Conservation (phyloP, 2,329 filamentous ascomycete genomes). For the Herpotrichia juniperi region DNA sequence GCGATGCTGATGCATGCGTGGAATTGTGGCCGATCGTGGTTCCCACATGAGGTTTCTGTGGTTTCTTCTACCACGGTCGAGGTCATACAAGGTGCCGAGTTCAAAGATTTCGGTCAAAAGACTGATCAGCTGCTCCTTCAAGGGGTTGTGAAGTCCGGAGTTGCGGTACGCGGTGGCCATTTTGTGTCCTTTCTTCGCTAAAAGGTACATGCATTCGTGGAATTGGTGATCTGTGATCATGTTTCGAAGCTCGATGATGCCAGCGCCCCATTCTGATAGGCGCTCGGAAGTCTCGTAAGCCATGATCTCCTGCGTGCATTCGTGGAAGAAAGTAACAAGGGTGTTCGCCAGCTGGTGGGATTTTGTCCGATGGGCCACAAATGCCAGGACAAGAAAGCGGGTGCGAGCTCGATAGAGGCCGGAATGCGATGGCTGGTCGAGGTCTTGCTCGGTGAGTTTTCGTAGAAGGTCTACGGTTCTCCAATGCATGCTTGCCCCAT, state of each 20-base stretch:
- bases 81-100: background rate
- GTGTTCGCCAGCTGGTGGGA: constrained; percentile 3
- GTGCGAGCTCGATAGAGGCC: background rate
- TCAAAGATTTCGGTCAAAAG: background rate
- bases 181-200: background rate
- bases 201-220: constrained; percentile 2
- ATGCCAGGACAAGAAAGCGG: constrained; percentile 8
- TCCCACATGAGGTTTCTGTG: background rate
- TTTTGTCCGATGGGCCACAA: constrained; percentile 1
- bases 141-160: constrained; percentile 1
- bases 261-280: constrained; percentile 7
- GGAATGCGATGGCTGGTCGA: background rate
- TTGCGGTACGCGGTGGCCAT: constrained; percentile 1
- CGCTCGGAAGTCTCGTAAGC: background rate
- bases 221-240: background rate
- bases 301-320: constrained; percentile 3
- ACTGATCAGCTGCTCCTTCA: constrained; percentile 1
- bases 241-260: background rate
- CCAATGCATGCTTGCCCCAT: background rate
- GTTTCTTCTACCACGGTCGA: background rate
- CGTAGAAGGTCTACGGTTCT: background rate
- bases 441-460: background rate
- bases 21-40: background rate
- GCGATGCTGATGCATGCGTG: background rate
- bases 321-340: constrained; percentile 7